Evolutionary conservation across 2,329 filamentous ascomycete species (phyloP).

Genomic region (Neofusicoccum kwambonambiense): DNA sequence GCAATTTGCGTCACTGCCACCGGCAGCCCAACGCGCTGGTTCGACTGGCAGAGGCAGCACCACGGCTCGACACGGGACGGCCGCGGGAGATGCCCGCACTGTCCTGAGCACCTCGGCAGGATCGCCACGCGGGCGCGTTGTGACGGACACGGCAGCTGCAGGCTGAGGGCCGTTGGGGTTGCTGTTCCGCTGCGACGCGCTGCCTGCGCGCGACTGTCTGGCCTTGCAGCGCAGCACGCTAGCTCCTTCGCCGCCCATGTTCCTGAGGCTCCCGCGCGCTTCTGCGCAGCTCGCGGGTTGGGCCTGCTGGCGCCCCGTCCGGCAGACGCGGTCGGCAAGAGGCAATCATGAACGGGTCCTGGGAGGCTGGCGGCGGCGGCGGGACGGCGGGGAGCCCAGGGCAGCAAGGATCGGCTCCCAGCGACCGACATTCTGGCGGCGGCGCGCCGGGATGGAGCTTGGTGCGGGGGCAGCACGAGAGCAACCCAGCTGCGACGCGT

Average conservation of each 20-base stretch:
- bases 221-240: neutral
- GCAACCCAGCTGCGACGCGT: too few species aligned
- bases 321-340: conserved; percentile 5
- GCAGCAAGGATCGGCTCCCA: conserved; percentile 4
- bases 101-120: neutral
- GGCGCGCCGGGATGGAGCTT: neutral
- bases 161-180: neutral
- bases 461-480: neutral
- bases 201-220: too few species aligned
- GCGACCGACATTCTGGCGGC: neutral
- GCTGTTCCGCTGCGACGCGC: too few species aligned
- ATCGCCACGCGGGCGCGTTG: neutral
- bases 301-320: neutral
- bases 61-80: neutral
- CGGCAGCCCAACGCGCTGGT: neutral
- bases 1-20: neutral
- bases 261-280: neutral
- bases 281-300: neutral
- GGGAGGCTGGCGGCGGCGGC: neutral
- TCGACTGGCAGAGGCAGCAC: neutral
- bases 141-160: neutral
- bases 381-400: neutral
- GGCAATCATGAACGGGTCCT: neutral
- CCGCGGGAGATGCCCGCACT: neutral
- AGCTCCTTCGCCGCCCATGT: neutral